A percentile compares a stretch with the other conserved stretches of the same genome.
These are phyloP conservation scores for Kalmanozyma brasiliensis DNA, from an alignment of 1,284 basidiomycete genomes.

Conservation along the genomic window DNA sequence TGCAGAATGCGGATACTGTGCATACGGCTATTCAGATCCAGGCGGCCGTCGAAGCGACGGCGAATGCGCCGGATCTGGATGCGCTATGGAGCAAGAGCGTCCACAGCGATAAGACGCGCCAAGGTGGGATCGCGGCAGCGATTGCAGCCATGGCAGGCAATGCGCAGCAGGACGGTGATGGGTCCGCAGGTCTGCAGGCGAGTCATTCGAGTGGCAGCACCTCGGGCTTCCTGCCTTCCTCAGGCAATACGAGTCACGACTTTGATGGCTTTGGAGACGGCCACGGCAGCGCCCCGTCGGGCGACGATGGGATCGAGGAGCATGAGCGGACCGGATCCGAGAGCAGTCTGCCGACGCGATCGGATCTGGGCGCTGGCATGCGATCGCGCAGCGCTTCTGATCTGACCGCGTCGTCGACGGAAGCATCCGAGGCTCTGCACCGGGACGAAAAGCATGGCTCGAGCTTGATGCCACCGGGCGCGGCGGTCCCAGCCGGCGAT, in stretches of 20 bases:
- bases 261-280: conserved; percentile 5
- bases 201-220: conserved; percentile 26
- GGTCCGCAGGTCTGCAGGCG: conserved; percentile 1
- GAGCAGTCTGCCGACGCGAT: conserved; percentile 27
- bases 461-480: not conserved
- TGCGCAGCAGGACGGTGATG: conserved; percentile 9
- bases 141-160: conserved; percentile 2
- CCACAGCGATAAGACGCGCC: conserved; percentile 47
- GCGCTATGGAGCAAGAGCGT: conserved; percentile 57
- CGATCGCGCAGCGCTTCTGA: conserved; percentile 47
- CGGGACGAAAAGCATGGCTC: conserved; percentile 11
- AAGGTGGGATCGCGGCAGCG: conserved; percentile 10
- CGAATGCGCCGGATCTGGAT: conserved; percentile 49
- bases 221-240: conserved; percentile 7
- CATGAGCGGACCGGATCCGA: conserved; percentile 35
- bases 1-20: conserved; percentile 47
- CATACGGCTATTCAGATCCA: conserved; percentile 50
- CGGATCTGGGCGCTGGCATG: conserved; percentile 11
- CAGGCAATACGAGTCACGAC: conserved; percentile 38
- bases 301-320: conserved; percentile 8
- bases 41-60: conserved; percentile 43
- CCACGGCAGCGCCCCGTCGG: not conserved
- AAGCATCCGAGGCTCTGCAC: conserved; percentile 9
- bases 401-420: conserved; percentile 35
- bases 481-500: conserved; percentile 10